These are phyloP conservation scores for Skeletonema potamos DNA, from an alignment of 108 stramenopile genomes.

Conservation along the genomic window DNA sequence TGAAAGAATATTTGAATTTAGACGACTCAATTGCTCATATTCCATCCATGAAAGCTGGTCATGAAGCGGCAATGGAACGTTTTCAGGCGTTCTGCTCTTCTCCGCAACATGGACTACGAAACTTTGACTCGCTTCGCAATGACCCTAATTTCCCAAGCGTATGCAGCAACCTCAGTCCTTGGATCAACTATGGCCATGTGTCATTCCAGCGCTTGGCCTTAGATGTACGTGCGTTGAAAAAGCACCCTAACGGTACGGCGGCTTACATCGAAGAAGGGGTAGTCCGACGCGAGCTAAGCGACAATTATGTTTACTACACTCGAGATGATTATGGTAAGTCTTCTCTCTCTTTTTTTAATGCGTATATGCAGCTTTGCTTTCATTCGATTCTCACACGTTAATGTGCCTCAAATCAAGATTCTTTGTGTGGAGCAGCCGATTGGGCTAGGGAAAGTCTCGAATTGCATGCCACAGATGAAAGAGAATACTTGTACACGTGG, in stretches of 20 bases:
- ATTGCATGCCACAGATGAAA: conserved; percentile 78
- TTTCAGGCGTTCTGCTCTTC: conserved; percentile 74
- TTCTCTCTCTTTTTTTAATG: neutral
- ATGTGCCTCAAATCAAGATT: neutral
- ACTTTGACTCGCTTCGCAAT: conserved; percentile 87
- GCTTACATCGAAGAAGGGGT: conserved; percentile 95
- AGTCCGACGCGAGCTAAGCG: conserved; percentile 93
- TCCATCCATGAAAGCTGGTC: conserved; percentile 71
- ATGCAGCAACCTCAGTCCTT: conserved; percentile 87
- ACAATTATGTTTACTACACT: conserved; percentile 96
- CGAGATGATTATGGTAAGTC: conserved; percentile 83
- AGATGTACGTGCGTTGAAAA: conserved; percentile 65
- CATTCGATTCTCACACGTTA: neutral
- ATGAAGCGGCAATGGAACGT: conserved; percentile 62
- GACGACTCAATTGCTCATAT: conserved; percentile 66
- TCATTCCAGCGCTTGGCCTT: conserved; percentile 83
- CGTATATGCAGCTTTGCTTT: neutral
- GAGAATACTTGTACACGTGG: conserved; percentile 86
- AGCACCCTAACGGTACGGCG: conserved; percentile 73
- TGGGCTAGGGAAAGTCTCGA: conserved; percentile 94
- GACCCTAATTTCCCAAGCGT: conserved; percentile 85
- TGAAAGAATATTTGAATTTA: conserved; percentile 54
- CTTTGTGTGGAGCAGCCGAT: conserved; percentile 75
- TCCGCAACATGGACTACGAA: conserved; percentile 54
- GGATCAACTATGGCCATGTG: conserved; percentile 89